Base-by-base conservation (phyloP, 805 yeast genomes). In the Zygotorulaspora chibaensis region DNA sequence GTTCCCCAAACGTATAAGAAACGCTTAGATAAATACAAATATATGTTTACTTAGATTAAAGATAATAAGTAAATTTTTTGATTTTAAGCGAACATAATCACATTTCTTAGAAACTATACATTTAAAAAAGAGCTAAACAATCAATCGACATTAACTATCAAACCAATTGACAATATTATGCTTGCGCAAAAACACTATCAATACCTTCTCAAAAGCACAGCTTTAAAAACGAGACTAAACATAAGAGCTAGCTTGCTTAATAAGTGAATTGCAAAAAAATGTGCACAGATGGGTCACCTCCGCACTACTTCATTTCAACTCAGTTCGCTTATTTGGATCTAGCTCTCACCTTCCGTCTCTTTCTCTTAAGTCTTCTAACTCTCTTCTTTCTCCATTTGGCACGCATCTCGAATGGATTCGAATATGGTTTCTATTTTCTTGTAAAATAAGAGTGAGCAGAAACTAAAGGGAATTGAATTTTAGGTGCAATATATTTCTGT, bases 291-390 rank as follows among this genome's bases (percentile, higher is more conserved):
- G 13, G 12, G n/a, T 13, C 4, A 33, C 36, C 36, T 17, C 16
- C 20, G 13, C 20, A 16, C 20, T 16, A 33, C 5, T 15, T 43
- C 18, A 43, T 17, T 20, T 27, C 27, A 27, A 25, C 30, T 25
- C 25, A 40, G 55, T 67, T 69, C 84, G 86, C 80, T 85, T 85
- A 87, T 84, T 87, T 87, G 82, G 96, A 87, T 87, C 98, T 89
- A 79, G 98, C 98, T 87, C 98, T 88, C 71, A 91, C 96, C 96
- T 91, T 91, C 97, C 98, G 96, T 86, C 98, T 87, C 96, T 91
- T 91, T 83, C 97, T 88, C 87, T 91, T 91, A 74, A 91, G 87
- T 87, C 98, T 88, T 87, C 98, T 90, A 77, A 86, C 95, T 90
- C 98, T 91, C 96, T 91, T 91, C 87, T 91, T 91, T 87, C 96